Evolutionary conservation across 106 monocot genomes (phyloP), one percentile per base, ranked within the genome.

Genomic region (Acorus calamus): DNA sequence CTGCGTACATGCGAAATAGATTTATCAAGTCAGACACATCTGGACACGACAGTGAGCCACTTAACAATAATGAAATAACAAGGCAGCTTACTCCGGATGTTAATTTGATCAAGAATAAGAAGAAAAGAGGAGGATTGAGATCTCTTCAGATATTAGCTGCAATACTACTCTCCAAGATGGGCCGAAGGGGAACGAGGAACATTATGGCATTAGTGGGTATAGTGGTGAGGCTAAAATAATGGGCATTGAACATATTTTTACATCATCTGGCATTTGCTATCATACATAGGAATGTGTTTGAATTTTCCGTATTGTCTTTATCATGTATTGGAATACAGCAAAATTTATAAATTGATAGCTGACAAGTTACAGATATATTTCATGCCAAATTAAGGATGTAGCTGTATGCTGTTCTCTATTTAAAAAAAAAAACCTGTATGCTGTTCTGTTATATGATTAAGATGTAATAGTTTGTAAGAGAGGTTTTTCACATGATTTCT

Each of bases 91-190:
- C 75, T 42, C 11, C 14, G 44, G 64, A 76, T 71, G 67, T 65
- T 55, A 78, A 63, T 8, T 71, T 61, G 44, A 44, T 64, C 28
- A 78, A 56, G 46, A 74, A 47, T 42, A 83, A 69, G 52, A 59
- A 44, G 12, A 84, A 74, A 79, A 81, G 61, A 56, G 68, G 76
- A 8, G 73, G 86, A 14, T 72, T 88, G 61, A 83, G 65, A 66
- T 88, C 98, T 69, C 64, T 99, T 60, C 85, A 88, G 66, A 66
- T 92, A 81, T 50, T 99, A 65, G 81, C 77, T 69, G 85, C 88
- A 64, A 85, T 99, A 57, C 72, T 99, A 62, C 73, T 99, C 44
- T 86, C 92, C 11, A 67, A 57, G 62, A 83, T 92, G 60, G 98
- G 85, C 6, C 61, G 74, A 59, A 71, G 48, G 7, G 92, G 92